These are phyloP conservation scores for Coemansia sp. DNA, from an alignment of 192 early-diverging fungal genomes.

Conservation along the genomic window DNA sequence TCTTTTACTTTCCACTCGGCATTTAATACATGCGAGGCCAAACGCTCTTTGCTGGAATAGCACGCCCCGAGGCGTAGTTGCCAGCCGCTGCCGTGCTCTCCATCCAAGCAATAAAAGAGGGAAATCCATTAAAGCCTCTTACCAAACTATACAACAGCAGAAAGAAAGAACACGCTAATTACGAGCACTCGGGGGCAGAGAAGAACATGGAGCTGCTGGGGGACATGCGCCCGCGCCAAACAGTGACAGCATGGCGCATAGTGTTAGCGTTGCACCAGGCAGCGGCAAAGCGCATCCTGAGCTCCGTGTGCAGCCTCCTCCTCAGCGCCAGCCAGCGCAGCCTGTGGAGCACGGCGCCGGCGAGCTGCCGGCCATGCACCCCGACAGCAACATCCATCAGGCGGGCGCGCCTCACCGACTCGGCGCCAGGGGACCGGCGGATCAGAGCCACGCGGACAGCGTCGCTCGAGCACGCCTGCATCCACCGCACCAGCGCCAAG, in stretches of 20 bases:
- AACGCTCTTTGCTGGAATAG: too few species aligned
- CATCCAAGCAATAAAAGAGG: not conserved
- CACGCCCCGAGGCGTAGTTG: too few species aligned
- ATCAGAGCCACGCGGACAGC: constrained; percentile 23
- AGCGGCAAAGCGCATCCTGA: constrained; percentile 26
- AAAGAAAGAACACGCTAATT: not conserved
- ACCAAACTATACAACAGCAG: not conserved
- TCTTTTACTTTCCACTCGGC: too few species aligned
- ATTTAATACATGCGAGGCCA: too few species aligned
- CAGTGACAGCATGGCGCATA: constrained; percentile 16
- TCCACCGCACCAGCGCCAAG: constrained; percentile 20
- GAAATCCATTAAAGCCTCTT: not conserved
- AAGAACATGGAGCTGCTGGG: constrained; percentile 43
- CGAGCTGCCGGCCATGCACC: constrained; percentile 5
- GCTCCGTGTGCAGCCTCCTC: constrained; percentile 12
- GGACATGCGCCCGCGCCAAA: constrained; percentile 30
- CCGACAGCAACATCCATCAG: constrained; percentile 14
- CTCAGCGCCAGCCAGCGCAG: constrained; percentile 4
- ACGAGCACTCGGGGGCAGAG: constrained; percentile 11
- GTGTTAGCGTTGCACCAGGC: constrained; percentile 42
- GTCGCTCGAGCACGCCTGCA: constrained; percentile 22
- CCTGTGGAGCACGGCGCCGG: not conserved
- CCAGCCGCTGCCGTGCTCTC: not conserved
- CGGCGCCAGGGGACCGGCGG: constrained; percentile 3
- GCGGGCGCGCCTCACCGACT: not conserved